Evolutionary conservation across 2,329 filamentous ascomycete genomes (phyloP).

Genomic region (Pyrenochaeta sp.): DNA sequence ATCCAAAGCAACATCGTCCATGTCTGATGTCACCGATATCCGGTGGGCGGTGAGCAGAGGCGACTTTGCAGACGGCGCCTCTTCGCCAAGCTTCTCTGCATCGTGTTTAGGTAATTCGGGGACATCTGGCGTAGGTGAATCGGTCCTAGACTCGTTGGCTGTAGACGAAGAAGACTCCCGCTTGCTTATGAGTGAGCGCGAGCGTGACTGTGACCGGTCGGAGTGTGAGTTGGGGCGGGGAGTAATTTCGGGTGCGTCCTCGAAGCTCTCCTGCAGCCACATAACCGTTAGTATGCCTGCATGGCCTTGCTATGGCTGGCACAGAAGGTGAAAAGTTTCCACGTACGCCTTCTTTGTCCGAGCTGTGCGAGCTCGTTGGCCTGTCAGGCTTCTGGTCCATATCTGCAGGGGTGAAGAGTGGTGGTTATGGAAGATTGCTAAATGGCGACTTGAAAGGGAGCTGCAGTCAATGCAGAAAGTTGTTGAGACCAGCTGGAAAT

Average conservation of each 20-base stretch:
- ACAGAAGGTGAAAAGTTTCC: neutral
- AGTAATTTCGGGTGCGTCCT: constrained; percentile 76
- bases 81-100: constrained; percentile 17
- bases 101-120: constrained; percentile 19
- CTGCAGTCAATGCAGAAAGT: constrained; percentile 24
- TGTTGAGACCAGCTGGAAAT: neutral
- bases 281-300: constrained; percentile 19
- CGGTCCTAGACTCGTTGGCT: constrained; percentile 33
- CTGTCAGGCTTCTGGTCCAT: constrained; percentile 32
- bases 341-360: constrained; percentile 41
- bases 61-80: constrained; percentile 55
- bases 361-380: constrained; percentile 45
- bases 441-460: constrained; percentile 19
- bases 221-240: constrained; percentile 50
- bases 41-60: constrained; percentile 62
- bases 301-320: neutral
- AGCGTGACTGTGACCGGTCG: constrained; percentile 46
- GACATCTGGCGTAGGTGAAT: constrained; percentile 31
- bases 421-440: constrained; percentile 15
- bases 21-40: constrained; percentile 63
- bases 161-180: constrained; percentile 43
- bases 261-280: constrained; percentile 73
- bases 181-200: constrained; percentile 64
- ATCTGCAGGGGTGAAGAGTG: constrained; percentile 18
- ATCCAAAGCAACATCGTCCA: constrained; percentile 72